Conservation (phyloP, 495 filamentous ascomycete genomes). For the Neurospora sp. region DNA sequence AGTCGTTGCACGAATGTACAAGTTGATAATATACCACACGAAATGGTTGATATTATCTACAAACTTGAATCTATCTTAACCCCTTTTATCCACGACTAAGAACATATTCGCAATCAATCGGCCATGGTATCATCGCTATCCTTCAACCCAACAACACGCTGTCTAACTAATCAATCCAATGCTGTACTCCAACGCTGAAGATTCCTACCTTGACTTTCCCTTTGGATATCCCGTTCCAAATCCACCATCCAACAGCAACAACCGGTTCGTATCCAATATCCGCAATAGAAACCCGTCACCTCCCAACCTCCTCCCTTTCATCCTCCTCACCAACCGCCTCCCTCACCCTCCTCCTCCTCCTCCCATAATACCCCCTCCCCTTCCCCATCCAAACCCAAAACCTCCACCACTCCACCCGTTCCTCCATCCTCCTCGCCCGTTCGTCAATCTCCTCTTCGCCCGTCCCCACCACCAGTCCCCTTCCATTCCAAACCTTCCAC, state of each 20-base stretch:
- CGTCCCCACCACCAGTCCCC: neutral
- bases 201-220: neutral
- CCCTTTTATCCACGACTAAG: neutral
- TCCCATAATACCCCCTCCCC: neutral
- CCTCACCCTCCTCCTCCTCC: neutral
- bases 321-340: neutral
- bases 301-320: neutral
- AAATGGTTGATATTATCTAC: neutral
- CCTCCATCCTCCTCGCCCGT: neutral
- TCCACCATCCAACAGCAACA: neutral
- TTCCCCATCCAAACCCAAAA: neutral
- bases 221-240: neutral
- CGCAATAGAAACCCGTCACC: neutral
- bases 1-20: neutral
- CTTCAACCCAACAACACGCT: neutral
- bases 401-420: neutral
- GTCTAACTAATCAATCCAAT: neutral
- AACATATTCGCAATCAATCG: neutral
- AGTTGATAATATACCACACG: neutral
- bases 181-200: neutral
- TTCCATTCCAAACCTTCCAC: slow-evolving; percentile 11
- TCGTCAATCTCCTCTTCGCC: neutral
- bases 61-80: neutral
- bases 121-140: neutral
- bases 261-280: neutral